Conservation (phyloP, 768 basidiomycete species). For the Leucosporidium yakuticum region DNA sequence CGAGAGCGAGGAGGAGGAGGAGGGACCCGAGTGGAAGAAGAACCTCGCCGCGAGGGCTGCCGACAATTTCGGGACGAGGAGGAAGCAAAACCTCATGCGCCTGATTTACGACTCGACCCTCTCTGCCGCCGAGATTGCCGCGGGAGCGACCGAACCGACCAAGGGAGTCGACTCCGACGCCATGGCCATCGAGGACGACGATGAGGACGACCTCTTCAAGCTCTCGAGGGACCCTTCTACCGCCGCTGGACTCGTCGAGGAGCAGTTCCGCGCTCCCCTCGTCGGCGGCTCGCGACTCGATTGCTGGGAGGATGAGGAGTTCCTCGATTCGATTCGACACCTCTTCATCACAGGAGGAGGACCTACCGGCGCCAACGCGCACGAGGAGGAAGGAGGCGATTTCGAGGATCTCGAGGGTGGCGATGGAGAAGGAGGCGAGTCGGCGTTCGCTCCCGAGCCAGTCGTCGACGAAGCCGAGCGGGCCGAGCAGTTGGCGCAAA, state of each 20-base stretch:
- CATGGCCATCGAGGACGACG: constrained; percentile 37
- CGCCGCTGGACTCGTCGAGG: constrained; percentile 29
- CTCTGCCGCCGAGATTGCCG: constrained; percentile 62
- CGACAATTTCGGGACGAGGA: constrained; percentile 48
- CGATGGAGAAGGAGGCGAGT: constrained; percentile 44
- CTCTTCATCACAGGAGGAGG: constrained; percentile 78
- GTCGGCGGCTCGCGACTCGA: constrained; percentile 51
- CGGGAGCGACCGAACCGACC: constrained; percentile 42
- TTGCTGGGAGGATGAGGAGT: constrained; percentile 77
- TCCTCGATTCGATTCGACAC: constrained; percentile 75
- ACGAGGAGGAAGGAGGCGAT: constrained; percentile 47
- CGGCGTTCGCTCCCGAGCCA: constrained; percentile 29
- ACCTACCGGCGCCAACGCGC: constrained; percentile 43
- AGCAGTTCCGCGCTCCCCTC: constrained; percentile 38
- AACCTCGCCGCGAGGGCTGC: constrained; percentile 56
- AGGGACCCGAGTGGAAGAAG: constrained; percentile 66
- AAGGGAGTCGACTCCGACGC: constrained; percentile 21
- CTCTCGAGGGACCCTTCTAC: constrained; percentile 39
- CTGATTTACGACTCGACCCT: constrained; percentile 71
- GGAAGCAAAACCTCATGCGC: constrained; percentile 69
- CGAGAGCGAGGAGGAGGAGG: constrained; percentile 46
- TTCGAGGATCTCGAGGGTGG: constrained; percentile 47
- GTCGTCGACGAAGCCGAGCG: constrained; percentile 40
- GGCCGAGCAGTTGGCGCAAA: constrained; percentile 58
- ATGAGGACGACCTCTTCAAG: constrained; percentile 67